phyloP scores from a whole-genome alignment of 2,329 filamentous ascomycete species.

The Simplicillium sp. region DNA sequence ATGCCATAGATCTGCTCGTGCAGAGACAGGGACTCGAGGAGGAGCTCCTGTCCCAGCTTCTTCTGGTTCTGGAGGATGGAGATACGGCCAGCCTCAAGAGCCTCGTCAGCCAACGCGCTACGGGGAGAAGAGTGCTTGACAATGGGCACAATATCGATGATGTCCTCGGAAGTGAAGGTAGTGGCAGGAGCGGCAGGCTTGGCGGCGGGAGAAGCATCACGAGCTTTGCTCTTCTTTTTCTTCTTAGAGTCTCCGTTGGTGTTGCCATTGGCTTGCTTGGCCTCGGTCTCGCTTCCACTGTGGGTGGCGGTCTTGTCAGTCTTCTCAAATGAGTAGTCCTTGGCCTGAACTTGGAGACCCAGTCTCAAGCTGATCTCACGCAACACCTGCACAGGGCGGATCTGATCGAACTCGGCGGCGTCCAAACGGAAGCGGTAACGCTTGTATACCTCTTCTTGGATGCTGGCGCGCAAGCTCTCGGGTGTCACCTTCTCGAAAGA shows the following conservation, averaged over 20 bases:
- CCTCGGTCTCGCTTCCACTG: conserved; percentile 21
- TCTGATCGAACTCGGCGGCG: conserved; percentile 53
- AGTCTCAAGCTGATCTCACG: conserved; percentile 84
- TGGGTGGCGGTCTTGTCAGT: conserved; percentile 14
- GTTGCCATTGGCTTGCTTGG: conserved; percentile 27
- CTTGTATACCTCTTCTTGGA: conserved; percentile 60
- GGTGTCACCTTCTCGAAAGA: conserved; percentile 73
- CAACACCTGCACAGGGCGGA: conserved; percentile 74
- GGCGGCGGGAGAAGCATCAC: conserved; percentile 42
- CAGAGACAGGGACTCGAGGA: conserved; percentile 89
- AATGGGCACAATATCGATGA: conserved; percentile 87
- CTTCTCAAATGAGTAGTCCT: conserved; percentile 32
- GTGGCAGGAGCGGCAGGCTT: conserved; percentile 29
- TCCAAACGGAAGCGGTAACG: conserved; percentile 71
- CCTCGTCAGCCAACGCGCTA: conserved; percentile 87
- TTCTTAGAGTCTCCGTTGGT: conserved; percentile 36
- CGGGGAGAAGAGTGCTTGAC: conserved; percentile 91
- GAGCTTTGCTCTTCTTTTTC: conserved; percentile 53
- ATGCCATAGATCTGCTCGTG: conserved; percentile 99
- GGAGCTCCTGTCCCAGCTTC: conserved; percentile 88
- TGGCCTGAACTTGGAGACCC: conserved; percentile 77
- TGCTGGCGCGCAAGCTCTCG: conserved; percentile 55
- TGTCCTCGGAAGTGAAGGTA: conserved; percentile 69
- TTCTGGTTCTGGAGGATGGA: conserved; percentile 93
- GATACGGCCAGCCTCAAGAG: conserved; percentile 88